phyloP scores from a whole-genome alignment of 2,329 filamentous ascomycete genomes.

The Dactylellina drechsleri region DNA sequence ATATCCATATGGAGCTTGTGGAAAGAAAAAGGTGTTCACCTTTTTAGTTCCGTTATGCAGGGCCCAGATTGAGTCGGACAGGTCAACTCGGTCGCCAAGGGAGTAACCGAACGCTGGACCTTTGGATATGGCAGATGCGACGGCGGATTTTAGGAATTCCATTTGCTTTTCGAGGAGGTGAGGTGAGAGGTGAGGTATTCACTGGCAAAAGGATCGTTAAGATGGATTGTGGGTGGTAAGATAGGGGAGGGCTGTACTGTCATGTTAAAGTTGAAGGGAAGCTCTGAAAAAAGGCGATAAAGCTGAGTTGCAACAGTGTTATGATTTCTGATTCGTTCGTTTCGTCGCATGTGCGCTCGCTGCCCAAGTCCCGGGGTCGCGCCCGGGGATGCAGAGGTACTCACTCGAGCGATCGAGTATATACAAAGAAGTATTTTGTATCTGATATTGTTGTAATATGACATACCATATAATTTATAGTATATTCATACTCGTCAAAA shows the following conservation, averaged over 20 bases:
- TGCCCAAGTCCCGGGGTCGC: too few relatives aligned
- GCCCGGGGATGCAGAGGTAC: too few relatives aligned
- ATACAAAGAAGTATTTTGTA: too few relatives aligned
- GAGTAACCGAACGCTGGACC: conserved; percentile 91
- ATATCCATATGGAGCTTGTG: not conserved
- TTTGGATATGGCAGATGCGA: conserved; percentile 95
- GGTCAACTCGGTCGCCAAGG: conserved; percentile 90
- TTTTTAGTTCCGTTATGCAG: conserved; percentile 92
- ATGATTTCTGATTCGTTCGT: conserved; percentile 5
- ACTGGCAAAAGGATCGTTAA: not conserved
- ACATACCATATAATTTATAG: too few relatives aligned
- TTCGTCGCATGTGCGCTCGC: not conserved
- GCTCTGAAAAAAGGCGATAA: too few relatives aligned
- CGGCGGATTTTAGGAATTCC: conserved; percentile 98
- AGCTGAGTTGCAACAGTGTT: conserved; percentile 53
- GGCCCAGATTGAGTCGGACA: conserved; percentile 95
- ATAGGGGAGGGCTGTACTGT: not conserved
- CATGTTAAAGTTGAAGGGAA: too few relatives aligned
- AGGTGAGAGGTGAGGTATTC: not conserved
- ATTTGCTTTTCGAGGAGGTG: conserved; percentile 66
- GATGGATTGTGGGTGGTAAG: not conserved
- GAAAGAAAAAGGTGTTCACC: conserved; percentile 65
- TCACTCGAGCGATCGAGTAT: too few relatives aligned
- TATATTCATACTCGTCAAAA: not conserved
- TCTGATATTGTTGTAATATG: too few relatives aligned